These are phyloP conservation scores for Acanthamoeba castellanii DNA, from an alignment of 208 protist genomes.

Conservation along the genomic window DNA sequence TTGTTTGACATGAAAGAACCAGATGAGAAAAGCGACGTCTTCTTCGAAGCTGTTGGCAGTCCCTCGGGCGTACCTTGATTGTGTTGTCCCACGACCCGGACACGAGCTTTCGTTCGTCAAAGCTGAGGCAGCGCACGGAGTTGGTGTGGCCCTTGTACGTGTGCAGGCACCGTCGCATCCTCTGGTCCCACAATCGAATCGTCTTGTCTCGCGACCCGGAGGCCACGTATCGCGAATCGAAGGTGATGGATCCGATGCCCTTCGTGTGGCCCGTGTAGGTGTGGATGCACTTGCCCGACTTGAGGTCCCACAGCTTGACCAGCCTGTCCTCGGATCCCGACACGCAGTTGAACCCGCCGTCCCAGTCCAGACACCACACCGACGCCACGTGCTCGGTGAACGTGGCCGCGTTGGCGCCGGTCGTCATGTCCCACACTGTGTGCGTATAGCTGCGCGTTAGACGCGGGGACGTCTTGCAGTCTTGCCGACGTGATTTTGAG, in stretches of 20 bases:
- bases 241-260: conserved; percentile 39
- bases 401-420: neutral
- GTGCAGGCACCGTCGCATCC: conserved; percentile 42
- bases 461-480: neutral
- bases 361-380: conserved; percentile 56
- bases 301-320: conserved; percentile 54
- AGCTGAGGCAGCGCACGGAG: conserved; percentile 45
- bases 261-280: conserved; percentile 61
- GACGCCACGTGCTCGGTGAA: conserved; percentile 59
- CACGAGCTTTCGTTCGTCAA: conserved; percentile 35
- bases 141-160: conserved; percentile 55
- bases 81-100: conserved; percentile 61
- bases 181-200: conserved; percentile 28
- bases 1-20: neutral
- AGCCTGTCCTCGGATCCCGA: conserved; percentile 44
- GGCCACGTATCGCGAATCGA: conserved; percentile 27
- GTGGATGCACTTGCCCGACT: conserved; percentile 47
- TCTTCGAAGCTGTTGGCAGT: too few relatives aligned
- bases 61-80: conserved; percentile 5
- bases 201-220: conserved; percentile 29
- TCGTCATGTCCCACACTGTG: conserved; percentile 58
- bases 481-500: neutral
- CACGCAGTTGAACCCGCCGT: conserved; percentile 24
- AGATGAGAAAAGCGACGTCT: too few relatives aligned
- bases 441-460: neutral